These are phyloP conservation scores for Paradendryphiella salina DNA, from an alignment of 2,329 filamentous ascomycete genomes.

Conservation along the genomic window DNA sequence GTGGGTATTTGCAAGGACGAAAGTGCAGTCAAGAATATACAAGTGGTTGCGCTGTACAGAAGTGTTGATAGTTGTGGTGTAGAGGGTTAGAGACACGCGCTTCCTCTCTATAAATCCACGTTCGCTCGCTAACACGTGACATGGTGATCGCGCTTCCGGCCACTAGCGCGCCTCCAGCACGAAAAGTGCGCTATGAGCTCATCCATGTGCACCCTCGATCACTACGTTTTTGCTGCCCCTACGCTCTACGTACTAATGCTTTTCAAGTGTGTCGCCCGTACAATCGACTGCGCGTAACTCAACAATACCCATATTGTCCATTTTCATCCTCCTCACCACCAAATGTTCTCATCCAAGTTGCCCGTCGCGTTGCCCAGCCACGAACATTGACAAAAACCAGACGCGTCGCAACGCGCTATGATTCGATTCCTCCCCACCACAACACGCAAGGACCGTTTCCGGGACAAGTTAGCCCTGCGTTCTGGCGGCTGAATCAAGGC, in stretches of 20 bases:
- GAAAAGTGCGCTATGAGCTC: conserved; percentile 38
- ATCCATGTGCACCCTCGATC: conserved; percentile 16
- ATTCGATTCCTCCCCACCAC: conserved; percentile 38
- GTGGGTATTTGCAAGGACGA: conserved; percentile 16
- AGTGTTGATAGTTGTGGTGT: conserved; percentile 33
- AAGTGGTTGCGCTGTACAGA: conserved; percentile 19
- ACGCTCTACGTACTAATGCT: too few relatives aligned
- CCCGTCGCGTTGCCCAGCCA: conserved; percentile 33
- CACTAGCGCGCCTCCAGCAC: conserved; percentile 23
- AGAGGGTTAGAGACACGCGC: conserved; percentile 21
- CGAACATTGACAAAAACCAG: conserved; percentile 25
- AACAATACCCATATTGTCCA: conserved; percentile 24
- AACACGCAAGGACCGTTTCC: conserved; percentile 35
- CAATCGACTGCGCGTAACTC: conserved; percentile 7
- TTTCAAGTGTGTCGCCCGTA: neutral
- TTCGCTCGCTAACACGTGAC: conserved; percentile 29
- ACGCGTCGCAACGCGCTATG: conserved; percentile 41
- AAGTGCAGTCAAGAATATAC: conserved; percentile 23
- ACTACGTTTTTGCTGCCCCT: conserved; percentile 1
- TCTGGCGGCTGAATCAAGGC: conserved; percentile 36
- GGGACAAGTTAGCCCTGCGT: conserved; percentile 26
- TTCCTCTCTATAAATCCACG: conserved; percentile 31
- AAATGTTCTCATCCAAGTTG: conserved; percentile 11
- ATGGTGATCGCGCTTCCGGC: conserved; percentile 15
- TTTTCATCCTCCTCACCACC: neutral